Base-by-base conservation (phyloP, 2,329 filamentous ascomycete genomes). In the Amesomyces nigricolor region DNA sequence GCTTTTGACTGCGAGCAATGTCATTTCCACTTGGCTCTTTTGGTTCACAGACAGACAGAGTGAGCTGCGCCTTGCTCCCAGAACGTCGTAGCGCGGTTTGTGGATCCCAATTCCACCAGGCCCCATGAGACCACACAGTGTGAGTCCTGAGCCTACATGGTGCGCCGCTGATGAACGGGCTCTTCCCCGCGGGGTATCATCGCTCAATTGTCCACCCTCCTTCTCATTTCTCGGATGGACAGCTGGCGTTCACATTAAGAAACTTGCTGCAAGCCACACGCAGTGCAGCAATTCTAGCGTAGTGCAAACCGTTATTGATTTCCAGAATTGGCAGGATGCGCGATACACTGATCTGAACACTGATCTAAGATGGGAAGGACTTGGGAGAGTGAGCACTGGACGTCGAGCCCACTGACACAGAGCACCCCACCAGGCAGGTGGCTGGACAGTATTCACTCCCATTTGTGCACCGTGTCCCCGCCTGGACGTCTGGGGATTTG, bases 51-150 rank as follows among this genome's bases (percentile, higher is more conserved):
- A n/a, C n/a, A n/a, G n/a, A n/a, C n/a, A 38, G 17, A n/a, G 10
- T n/a, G 11, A n/a, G 39, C 49, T 51, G 49, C 49, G 49, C 49
- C 49, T 29, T 38, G 13, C 14, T 42, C 38, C 16, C 16, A n/a
- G 26, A 42, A 8, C 10, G 38, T 40, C 37, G 30, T 35, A 30
- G 13, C 30, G 39, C 39, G 35, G 10, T 32, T 16, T 29, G 38
- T 51, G 47, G 48, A 26, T 47, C 42, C 53, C 17, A 37, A 39
- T 45, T 38, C 5, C 29, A 4, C 30, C 39, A 10, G 50, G 19
- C 29, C 29, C 13, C n/a, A 42, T 29, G 49, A 47, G 26, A 19
- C 40, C 43, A 40, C 38, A 58, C 56, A 55, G 56, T 58, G 56
- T 40, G 56, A 42, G 7, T 37, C 13, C 29, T 6, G 9, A 35